Evolutionary conservation across 495 filamentous ascomycete genomes (phyloP), one percentile per base, ranked within the genome.

Genomic region (Tuber borchii): DNA sequence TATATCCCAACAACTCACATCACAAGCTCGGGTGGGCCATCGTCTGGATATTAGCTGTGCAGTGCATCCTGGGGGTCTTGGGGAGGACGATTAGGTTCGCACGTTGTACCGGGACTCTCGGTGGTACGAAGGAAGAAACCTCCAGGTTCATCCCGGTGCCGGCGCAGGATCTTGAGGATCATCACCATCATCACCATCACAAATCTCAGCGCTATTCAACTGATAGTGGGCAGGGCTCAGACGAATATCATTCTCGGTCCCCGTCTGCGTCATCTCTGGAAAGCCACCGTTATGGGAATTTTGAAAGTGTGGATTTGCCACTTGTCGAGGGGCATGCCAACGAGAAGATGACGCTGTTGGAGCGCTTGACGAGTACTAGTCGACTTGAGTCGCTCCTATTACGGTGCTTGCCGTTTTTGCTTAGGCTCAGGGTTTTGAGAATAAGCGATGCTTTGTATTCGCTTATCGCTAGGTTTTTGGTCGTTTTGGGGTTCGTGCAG

Each of bases 141-240:
- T 83, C 86, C 71, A 83, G 86, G 16, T 91, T 93, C 82, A 87
- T 94, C 48, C 91, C 90, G 8, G 87, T 94, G 20, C 90, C 92
- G 8, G 90, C 87, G 0, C 88, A 90, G 73, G 89, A 87, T 72
- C 83, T 85, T 10, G 83, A 83, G 22, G 82, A 84, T 48, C 83
- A 87, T 74, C 84, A 84, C 19, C 88, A 89, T 80, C 22, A 56
- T 6, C 22, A 51, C 34, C 56, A 65, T 14, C 56, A 34, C 34
- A 31, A 26, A 34, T 65, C 34, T 34, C 56, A 34, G 26, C 90
- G 93, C 56, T 92, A 88, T 84, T 97, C 93, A 8, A 87, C 91
- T 71, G 95, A 97, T 83, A 97, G 94, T 75, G 94, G 93, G 3
- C 94, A 97, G 77, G 93, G 93, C 22, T 94, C 93, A 0, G 93